phyloP scores from a whole-genome alignment of 108 stramenopile genomes.

The Fistulifera pelliculosa region DNA sequence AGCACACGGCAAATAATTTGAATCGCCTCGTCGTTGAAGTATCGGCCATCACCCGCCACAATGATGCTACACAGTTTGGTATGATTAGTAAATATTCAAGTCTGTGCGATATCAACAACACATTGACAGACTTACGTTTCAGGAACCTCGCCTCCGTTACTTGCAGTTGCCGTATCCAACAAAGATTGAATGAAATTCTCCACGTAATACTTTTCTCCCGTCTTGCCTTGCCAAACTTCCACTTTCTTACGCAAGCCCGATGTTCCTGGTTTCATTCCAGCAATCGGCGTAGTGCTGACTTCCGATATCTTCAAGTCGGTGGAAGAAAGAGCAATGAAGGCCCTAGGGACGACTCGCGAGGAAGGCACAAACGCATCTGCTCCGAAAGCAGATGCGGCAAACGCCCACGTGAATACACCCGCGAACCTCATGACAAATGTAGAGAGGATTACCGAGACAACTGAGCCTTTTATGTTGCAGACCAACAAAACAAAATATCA shows the following conservation, averaged over 20 bases:
- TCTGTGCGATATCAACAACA: not conserved
- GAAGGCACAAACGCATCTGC: no score
- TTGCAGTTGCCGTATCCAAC: slow-evolving; percentile 71
- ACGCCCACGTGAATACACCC: no score
- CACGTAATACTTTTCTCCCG: slow-evolving; percentile 65
- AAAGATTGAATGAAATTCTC: slow-evolving; percentile 97
- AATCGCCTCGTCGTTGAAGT: slow-evolving; percentile 91
- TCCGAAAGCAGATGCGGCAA: no score
- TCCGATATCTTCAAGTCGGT: slow-evolving; percentile 7
- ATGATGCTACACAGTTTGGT: slow-evolving; percentile 37
- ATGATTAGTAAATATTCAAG: not conserved
- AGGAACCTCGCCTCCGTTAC: slow-evolving; percentile 68
- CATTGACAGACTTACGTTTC: slow-evolving; percentile 58
- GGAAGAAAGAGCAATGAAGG: not conserved
- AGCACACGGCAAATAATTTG: slow-evolving; percentile 84
- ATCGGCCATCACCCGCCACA: slow-evolving; percentile 87
- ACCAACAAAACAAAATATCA: no score
- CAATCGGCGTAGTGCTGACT: slow-evolving; percentile 60
- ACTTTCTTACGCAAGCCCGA: slow-evolving; percentile 95
- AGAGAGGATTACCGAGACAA: no score
- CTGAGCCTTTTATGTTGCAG: no score
- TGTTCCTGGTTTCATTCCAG: slow-evolving; percentile 88
- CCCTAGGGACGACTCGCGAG: no score
- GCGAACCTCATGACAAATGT: no score
- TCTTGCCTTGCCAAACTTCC: slow-evolving; percentile 71